These are phyloP conservation scores for Athelia psychrophila DNA, from an alignment of 1,284 basidiomycete species.

Conservation along the genomic window DNA sequence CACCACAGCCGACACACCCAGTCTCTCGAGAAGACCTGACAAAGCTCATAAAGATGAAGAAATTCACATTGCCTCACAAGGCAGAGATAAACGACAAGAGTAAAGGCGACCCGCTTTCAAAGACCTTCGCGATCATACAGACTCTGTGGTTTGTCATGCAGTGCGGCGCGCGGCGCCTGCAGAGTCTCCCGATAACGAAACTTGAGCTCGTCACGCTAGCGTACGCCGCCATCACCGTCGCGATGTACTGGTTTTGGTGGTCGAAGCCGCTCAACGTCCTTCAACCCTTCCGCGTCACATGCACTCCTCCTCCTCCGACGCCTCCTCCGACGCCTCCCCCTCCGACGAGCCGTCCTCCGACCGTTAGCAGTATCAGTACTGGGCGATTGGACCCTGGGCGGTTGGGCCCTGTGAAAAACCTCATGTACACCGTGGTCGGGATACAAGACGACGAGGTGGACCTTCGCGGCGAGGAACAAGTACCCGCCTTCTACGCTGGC, in stretches of 20 bases:
- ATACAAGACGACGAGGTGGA: not conserved
- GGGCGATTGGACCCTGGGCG: not conserved
- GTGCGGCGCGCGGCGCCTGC: constrained; percentile 7
- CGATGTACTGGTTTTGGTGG: constrained; percentile 26
- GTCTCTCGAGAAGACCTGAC: too few species aligned
- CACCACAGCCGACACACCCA: not conserved
- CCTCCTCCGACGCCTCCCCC: not conserved
- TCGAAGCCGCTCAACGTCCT: constrained; percentile 31
- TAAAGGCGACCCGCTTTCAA: constrained; percentile 31
- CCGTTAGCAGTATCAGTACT: not conserved
- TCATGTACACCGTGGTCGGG: not conserved
- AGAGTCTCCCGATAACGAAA: constrained; percentile 9
- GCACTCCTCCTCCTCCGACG: not conserved
- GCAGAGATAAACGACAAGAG: constrained; percentile 31
- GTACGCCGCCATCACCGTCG: constrained; percentile 10
- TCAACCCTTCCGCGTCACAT: constrained; percentile 11
- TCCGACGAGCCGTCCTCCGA: not conserved
- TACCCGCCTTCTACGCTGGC: not conserved
- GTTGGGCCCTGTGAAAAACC: not conserved
- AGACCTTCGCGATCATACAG: constrained; percentile 25
- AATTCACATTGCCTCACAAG: constrained; percentile 11
- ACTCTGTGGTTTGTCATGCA: constrained; percentile 15
- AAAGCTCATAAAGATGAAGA: not conserved
- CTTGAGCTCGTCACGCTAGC: constrained; percentile 14
- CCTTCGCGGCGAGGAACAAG: not conserved